A percentile compares a stretch with the other conserved stretches of the same genome.
Evolutionary conservation across 2,329 filamentous ascomycete species (phyloP).

Genomic region (Talaromyces sp.): DNA sequence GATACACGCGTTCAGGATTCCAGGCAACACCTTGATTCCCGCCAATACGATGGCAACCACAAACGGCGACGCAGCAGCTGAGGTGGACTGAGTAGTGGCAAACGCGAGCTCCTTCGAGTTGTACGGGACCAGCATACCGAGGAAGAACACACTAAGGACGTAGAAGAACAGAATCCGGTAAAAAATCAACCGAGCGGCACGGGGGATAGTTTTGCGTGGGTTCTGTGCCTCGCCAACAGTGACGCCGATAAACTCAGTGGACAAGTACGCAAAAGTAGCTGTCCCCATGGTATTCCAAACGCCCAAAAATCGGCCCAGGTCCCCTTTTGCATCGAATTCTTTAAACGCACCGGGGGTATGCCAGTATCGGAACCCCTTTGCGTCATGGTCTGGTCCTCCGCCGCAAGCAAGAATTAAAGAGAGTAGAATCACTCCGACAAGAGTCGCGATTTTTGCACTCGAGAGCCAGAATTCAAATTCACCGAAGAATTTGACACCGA

Average conservation of each 20-base stretch:
- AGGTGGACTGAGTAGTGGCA: slow-evolving; percentile 28
- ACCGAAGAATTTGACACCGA: slow-evolving; percentile 57
- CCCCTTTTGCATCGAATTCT: slow-evolving; percentile 39
- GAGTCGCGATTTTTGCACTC: slow-evolving; percentile 58
- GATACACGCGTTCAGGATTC: slow-evolving; percentile 68
- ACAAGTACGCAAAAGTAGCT: slow-evolving; percentile 71
- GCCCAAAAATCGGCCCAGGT: slow-evolving; percentile 52
- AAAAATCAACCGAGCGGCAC: slow-evolving; percentile 71
- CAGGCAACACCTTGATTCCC: slow-evolving; percentile 57
- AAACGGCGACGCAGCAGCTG: slow-evolving; percentile 64
- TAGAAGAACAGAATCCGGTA: slow-evolving; percentile 78
- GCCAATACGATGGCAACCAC: slow-evolving; percentile 66
- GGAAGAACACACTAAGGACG: slow-evolving; percentile 64
- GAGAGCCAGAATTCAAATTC: slow-evolving; percentile 63
- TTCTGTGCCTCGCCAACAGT: slow-evolving; percentile 74
- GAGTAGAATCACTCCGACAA: slow-evolving; percentile 39
- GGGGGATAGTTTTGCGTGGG: slow-evolving; percentile 68
- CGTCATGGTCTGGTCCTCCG: slow-evolving; percentile 45
- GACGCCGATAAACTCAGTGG: slow-evolving; percentile 69
- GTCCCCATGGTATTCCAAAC: slow-evolving; percentile 67
- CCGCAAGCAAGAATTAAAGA: slow-evolving; percentile 19
- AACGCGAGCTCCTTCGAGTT: slow-evolving; percentile 58
- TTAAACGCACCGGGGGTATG: slow-evolving; percentile 56
- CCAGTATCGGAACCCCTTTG: slow-evolving; percentile 63
- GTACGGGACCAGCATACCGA: slow-evolving; percentile 72